Conservation (phyloP, 2,329 filamentous ascomycete species). For the Monilinia fructicola region DNA sequence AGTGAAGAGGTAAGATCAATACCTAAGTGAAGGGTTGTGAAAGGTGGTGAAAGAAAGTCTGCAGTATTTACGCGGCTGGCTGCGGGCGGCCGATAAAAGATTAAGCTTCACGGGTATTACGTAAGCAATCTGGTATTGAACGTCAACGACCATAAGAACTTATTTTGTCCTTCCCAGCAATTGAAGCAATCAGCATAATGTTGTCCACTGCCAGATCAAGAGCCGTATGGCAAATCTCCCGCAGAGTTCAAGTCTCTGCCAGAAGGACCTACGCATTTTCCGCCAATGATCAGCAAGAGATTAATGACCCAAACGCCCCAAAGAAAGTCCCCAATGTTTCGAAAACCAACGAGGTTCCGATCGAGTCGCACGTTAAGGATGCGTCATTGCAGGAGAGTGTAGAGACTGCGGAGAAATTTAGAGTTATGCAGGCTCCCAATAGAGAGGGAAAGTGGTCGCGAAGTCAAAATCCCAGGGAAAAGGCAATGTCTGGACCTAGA, state of each 20-base stretch:
- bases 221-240: slow-evolving; percentile 44
- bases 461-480: slow-evolving; percentile 76
- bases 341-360: slow-evolving; percentile 58
- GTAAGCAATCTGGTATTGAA: slow-evolving; percentile 11
- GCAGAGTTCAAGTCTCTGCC: slow-evolving; percentile 36
- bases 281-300: slow-evolving; percentile 51
- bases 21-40: too few relatives aligned
- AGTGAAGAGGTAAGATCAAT: slow-evolving; percentile 2
- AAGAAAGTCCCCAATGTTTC: slow-evolving; percentile 55
- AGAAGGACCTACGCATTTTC: slow-evolving; percentile 41
- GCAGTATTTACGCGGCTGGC: slow-evolving; percentile 9
- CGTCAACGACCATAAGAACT: slow-evolving; percentile 16
- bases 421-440: slow-evolving; percentile 75
- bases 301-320: slow-evolving; percentile 46
- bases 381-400: slow-evolving; percentile 55
- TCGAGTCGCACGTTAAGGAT: slow-evolving; percentile 51
- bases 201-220: slow-evolving; percentile 45
- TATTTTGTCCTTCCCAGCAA: slow-evolving; percentile 25
- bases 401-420: slow-evolving; percentile 42
- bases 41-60: slow-evolving; percentile 18
- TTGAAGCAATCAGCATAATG: slow-evolving; percentile 43
- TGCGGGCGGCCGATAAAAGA: slow-evolving; percentile 9
- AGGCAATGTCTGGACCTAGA: slow-evolving; percentile 88
- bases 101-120: slow-evolving; percentile 21
- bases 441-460: slow-evolving; percentile 76